These are phyloP conservation scores for Corchorus capsularis DNA, from an alignment of 345 rosid genomes.

Conservation along the genomic window DNA sequence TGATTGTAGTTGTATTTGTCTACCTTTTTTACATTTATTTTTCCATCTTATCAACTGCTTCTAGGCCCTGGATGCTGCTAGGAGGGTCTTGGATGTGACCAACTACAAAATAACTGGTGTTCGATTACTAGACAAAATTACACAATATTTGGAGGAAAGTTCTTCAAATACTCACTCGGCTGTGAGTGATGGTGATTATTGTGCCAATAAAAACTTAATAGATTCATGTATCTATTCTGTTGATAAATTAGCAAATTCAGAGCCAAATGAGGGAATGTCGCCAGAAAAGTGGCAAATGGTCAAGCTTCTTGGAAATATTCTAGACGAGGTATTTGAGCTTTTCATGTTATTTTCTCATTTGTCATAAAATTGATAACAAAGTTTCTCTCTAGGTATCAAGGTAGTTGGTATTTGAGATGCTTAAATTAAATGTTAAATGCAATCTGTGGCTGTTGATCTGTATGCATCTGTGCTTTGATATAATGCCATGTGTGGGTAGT, in stretches of 20 bases:
- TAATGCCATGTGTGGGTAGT: not conserved
- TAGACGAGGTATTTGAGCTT: conserved; percentile 69
- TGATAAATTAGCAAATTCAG: conserved; percentile 27
- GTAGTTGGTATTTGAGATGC: not conserved
- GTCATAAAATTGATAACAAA: not conserved
- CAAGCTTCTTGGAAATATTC: conserved; percentile 66
- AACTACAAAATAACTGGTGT: conserved; percentile 58
- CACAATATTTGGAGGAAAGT: conserved; percentile 60
- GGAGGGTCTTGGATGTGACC: conserved; percentile 64
- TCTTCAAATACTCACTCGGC: conserved; percentile 29
- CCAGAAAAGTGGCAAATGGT: conserved; percentile 63
- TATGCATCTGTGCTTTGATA: not conserved
- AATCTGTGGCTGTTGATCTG: not conserved
- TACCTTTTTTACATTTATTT: not conserved
- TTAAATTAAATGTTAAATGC: too few species aligned
- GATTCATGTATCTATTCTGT: conserved; percentile 33
- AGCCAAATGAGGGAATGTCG: conserved; percentile 33
- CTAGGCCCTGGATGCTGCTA: conserved; percentile 84
- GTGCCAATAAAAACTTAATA: not conserved
- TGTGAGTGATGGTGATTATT: not conserved
- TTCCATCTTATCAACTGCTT: not conserved
- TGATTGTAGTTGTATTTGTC: conserved; percentile 7
- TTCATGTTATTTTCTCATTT: not conserved
- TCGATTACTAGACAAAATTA: conserved; percentile 60
- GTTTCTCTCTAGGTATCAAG: not conserved